Evolutionary conservation across 2,329 filamentous ascomycete genomes (phyloP), one percentile per base, ranked within the genome.

Genomic region (Scedosporium apiospermum): DNA sequence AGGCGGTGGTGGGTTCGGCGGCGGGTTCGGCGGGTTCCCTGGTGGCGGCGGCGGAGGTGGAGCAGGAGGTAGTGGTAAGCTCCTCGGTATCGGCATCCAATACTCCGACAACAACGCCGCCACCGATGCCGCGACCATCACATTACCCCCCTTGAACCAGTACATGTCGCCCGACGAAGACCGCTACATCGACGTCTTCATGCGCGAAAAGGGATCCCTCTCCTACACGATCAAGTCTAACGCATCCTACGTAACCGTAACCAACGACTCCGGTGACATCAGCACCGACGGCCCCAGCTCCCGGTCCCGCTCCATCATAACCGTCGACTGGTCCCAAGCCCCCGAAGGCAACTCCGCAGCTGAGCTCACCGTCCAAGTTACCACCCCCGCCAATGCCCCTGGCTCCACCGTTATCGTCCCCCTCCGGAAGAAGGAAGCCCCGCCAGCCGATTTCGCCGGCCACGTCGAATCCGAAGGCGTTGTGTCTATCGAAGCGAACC

Each of bases 111-210:
- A 82, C 68, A 85, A 82, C 68, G 78, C 80, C 4, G 78, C 76
- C 53, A 79, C 80, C 65, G 79, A 75, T 2, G 75, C 88, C 2
- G 77, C 78, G 0, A 73, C 87, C 4, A 81, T 82, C 14, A 74
- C 80, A 0, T 76, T 89, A 63, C 84, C 83, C 64, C 82, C 80
- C 0, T 88, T 86, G 63, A 83, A 84, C 1, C 77, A 38, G 10
- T 61, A 61, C 30, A 55, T 61, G 30, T 38, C 60, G 0, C 60
- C 60, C 4, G 10, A 80, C 0, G 68, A 71, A 1, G 78, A 75
- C 0, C 78, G 85, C 46, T 88, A 82, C 77, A 82, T 89, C 62
- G 87, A 89, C 27, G 74, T 89, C 34, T 89, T 84, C 67, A 80
- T 79, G 6, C 80, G 84, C 2, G 85, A 86, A 12, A 80, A 78